phyloP scores from a whole-genome alignment of 1,284 basidiomycete genomes.

The Trichosporon sp. region DNA sequence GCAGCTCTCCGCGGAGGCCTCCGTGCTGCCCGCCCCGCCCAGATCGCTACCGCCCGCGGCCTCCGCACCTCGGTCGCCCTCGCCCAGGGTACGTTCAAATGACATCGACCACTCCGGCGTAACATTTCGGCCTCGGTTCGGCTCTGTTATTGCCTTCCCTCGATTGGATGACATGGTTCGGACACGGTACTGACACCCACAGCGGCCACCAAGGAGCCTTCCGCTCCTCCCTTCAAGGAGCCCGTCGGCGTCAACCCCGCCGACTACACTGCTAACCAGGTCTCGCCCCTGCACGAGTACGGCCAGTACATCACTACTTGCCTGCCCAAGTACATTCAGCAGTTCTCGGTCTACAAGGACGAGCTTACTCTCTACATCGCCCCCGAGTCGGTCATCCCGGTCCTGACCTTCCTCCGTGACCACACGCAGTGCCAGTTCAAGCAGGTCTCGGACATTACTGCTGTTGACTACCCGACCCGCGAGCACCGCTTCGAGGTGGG shows the following conservation, averaged over 20 bases:
- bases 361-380: constrained; percentile 78
- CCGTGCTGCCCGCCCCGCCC: constrained; percentile 9
- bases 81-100: constrained; percentile 25
- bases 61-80: constrained; percentile 27
- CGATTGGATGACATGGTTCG: background rate
- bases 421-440: constrained; percentile 97
- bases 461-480: constrained; percentile 90
- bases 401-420: constrained; percentile 90
- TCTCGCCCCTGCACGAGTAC: constrained; percentile 74
- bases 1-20: constrained; percentile 23
- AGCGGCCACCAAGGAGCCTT: constrained; percentile 29
- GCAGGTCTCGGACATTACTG: constrained; percentile 84
- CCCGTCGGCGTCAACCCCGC: constrained; percentile 79
- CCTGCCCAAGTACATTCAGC: constrained; percentile 90
- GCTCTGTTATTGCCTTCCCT: constrained; percentile 2
- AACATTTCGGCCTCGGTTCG: constrained; percentile 1
- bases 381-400: constrained; percentile 75
- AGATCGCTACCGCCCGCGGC: constrained; percentile 18
- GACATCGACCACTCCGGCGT: background rate
- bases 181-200: background rate
- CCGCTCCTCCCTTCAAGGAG: constrained; percentile 74
- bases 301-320: constrained; percentile 85
- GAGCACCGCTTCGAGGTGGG: constrained; percentile 81
- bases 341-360: constrained; percentile 96
- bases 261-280: constrained; percentile 61